Percentiles rank a stretch among this genome's conserved stretches.
These are phyloP conservation scores for Hanseniaspora uvarum DNA, from an alignment of 1,139 yeast species.

Conservation along the genomic window DNA sequence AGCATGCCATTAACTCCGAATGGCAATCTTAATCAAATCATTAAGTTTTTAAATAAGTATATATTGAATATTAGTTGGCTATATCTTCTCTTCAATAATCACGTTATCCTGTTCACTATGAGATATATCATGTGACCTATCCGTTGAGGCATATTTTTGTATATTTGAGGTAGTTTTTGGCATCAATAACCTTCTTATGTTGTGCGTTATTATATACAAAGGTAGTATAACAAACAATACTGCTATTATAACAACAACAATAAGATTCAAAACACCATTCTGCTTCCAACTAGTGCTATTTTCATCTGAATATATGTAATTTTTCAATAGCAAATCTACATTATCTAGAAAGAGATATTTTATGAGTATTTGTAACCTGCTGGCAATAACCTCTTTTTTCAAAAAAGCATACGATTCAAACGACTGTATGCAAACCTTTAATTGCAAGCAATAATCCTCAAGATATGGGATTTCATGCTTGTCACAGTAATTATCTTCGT, in stretches of 20 bases:
- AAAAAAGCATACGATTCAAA: neutral
- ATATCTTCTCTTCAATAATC: neutral
- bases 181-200: neutral
- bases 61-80: neutral
- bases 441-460: neutral
- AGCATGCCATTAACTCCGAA: neutral
- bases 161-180: neutral
- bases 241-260: neutral
- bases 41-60: too few species aligned
- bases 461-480: constrained; percentile 12
- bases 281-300: neutral
- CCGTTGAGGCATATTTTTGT: neutral
- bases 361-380: constrained; percentile 4
- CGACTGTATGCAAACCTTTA: constrained; percentile 2
- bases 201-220: neutral
- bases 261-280: neutral
- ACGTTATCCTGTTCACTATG: neutral
- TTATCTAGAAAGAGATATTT: constrained; percentile 11
- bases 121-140: neutral
- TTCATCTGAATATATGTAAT: constrained; percentile 2
- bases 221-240: neutral
- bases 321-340: constrained; percentile 2
- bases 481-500: constrained; percentile 7
- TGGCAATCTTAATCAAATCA: neutral
- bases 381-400: neutral